Evolutionary conservation across 768 basidiomycete species (phyloP), one percentile per base, ranked within the genome.

Genomic region (Russula compacta): DNA sequence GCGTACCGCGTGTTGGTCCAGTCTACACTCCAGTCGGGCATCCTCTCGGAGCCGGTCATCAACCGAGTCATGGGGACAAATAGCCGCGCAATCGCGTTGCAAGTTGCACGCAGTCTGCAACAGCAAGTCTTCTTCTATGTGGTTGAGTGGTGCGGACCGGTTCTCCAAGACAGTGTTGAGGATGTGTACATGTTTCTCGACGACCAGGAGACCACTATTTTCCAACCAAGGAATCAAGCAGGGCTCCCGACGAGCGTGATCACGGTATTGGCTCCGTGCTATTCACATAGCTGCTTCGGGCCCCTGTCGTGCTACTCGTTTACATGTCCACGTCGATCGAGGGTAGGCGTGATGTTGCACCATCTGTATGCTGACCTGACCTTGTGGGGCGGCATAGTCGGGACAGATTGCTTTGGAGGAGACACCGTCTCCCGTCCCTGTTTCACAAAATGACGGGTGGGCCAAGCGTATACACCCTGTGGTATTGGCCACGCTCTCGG

Each of bases 121-220:
- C 86, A 83, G 60, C 92, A 95, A 70, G 79, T 98, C 6, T 98
- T 93, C 78, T 95, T 97, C 73, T 91, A 92, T 69, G 95, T 98
- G 71, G 94, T 98, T 6, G 94, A 98, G 70, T 95, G 94, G 91
- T 92, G 89, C 35, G 84, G 85, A 53, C 83, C 85, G n/a, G 78
- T 85, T 1, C 74, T 97, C 58, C 83, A 88, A 59, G 93, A 95
- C 68, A 86, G 89, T 3, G 89, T 95, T 4, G 93, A 95, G 68
- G 92, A 95, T 63, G 93, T 97, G 6, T 97, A 90, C 74, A 89
- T 88, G 79, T 95, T 97, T 72, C 76, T 91, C 69, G 92, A 92
- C 60, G 93, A 95, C 64, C 78, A 81, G 42, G 85, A 86, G 57
- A 85, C 84, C 29, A 73, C 73, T 24, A 82, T 82, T 1, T 85